Evolutionary conservation across 73 alveolate genomes (phyloP).

Genomic region (Tetrahymena thermophila): DNA sequence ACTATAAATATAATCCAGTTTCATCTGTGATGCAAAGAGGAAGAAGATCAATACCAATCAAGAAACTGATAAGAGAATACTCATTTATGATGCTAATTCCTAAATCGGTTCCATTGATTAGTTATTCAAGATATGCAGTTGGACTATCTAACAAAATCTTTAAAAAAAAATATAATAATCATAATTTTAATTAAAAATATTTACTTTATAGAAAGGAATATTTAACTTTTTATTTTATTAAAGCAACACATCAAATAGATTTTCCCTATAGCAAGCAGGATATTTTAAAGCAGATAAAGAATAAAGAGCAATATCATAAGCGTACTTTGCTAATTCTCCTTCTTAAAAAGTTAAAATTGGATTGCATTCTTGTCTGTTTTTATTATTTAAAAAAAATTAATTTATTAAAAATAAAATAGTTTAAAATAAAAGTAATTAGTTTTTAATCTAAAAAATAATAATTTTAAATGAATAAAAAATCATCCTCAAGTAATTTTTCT

Average conservation of each 20-base stretch:
- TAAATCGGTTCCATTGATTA: not conserved
- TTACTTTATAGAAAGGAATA: not conserved
- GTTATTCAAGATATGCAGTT: not conserved
- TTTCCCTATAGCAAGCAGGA: not conserved
- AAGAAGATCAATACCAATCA: not conserved
- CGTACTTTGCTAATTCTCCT: not conserved
- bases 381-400: not conserved
- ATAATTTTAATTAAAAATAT: too few relatives aligned
- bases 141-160: not conserved
- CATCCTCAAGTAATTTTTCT: too few relatives aligned
- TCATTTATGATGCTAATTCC: not conserved
- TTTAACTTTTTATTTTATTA: not conserved
- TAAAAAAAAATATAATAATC: not conserved
- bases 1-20: not conserved
- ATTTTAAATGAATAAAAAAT: too few relatives aligned
- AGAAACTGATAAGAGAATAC: not conserved
- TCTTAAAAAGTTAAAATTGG: not conserved
- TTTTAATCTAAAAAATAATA: too few relatives aligned
- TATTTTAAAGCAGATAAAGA: not conserved
- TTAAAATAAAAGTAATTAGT: not conserved
- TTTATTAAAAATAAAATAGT: not conserved
- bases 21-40: not conserved
- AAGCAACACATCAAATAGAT: not conserved
- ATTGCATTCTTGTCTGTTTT: not conserved
- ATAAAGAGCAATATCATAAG: not conserved